Evolutionary conservation across 1,139 yeast species (phyloP), one percentile per base, ranked within the genome.

Genomic region (Kodamaea anthophila): DNA sequence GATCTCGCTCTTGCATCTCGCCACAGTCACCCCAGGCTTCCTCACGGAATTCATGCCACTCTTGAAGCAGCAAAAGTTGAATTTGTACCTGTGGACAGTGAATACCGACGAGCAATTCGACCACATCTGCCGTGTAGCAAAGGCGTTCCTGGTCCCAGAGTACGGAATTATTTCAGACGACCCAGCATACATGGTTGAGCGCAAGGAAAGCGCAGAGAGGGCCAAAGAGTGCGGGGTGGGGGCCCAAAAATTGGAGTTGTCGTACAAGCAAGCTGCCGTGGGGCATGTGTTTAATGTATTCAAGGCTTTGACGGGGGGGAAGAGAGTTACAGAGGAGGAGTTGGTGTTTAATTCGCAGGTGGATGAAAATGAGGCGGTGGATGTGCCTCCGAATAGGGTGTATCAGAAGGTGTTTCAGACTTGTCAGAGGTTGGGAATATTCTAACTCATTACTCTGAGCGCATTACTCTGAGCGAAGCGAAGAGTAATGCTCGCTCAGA

Each of bases 51-150:
- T 66, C 35, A 40, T 65, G 30, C 73, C 73, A 0, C 43, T 60
- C 11, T 42, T 57, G 15, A 55, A 57, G 21, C 46, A 57, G 4
- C 61, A 72, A 26, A 60, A 70, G 32, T 52, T 81, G 33, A 65
- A 69, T 29, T 58, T 85, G 10, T 85, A 76, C 54, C 59, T 83
- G 13, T 88, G 97, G 97, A 88, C 97, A 1, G 67, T 86, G 25
- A 88, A 88, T 51, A 62, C 58, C 25, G 55, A 55, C 24, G 41
- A 44, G 6, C 77, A 79, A 33, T 63, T 74, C 32, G 70, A 73
- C 36, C 64, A 64, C 43, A 52, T 65, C 31, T 38, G 36, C 13
- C 44, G 41, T 18, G 37, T 65, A 12, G 59, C 67, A 19, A 39
- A 39, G 26, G 29, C 38, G 3, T 55, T 55, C 10, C 35, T 40